Evolutionary conservation across 2,329 filamentous ascomycete species (phyloP).

Genomic region (Aphanoascus verrucosus): DNA sequence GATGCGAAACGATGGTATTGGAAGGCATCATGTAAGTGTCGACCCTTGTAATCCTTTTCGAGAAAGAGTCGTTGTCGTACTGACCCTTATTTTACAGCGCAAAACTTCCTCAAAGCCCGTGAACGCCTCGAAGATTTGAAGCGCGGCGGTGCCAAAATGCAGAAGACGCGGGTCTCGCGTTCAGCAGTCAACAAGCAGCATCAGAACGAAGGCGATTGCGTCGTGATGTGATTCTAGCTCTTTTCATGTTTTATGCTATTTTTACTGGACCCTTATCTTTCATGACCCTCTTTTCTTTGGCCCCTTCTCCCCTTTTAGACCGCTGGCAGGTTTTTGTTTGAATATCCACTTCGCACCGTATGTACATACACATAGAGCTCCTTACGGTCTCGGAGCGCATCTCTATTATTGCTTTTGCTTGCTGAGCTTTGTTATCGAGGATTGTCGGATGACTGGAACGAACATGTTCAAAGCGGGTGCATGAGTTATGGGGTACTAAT

Average conservation of each 20-base stretch:
- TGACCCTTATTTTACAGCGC: conserved; percentile 46
- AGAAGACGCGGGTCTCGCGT: conserved; percentile 68
- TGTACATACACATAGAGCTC: not conserved
- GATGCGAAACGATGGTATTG: conserved; percentile 98
- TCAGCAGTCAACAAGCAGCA: conserved; percentile 58
- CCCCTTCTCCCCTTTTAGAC: not conserved
- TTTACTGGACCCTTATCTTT: not conserved
- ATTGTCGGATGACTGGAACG: not conserved
- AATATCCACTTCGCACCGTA: not conserved
- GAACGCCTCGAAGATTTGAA: conserved; percentile 90
- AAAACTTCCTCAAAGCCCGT: conserved; percentile 87
- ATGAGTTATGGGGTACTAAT: conserved; percentile 2
- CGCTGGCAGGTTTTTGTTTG: conserved; percentile 5
- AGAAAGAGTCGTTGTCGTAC: not conserved
- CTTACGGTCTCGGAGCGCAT: not conserved
- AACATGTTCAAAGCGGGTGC: not conserved
- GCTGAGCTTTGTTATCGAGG: not conserved
- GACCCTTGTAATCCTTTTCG: conserved; percentile 3
- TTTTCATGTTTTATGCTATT: not conserved
- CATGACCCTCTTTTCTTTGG: not conserved
- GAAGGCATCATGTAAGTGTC: conserved; percentile 76
- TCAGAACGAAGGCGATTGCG: conserved; percentile 80
- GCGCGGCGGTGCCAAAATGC: conserved; percentile 59
- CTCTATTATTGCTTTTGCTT: not conserved
- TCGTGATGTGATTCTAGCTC: conserved; percentile 55